Evolutionary conservation across 1,284 basidiomycete species (phyloP), one percentile per base, ranked within the genome.

Genomic region (Microbotryomycetes sp.): DNA sequence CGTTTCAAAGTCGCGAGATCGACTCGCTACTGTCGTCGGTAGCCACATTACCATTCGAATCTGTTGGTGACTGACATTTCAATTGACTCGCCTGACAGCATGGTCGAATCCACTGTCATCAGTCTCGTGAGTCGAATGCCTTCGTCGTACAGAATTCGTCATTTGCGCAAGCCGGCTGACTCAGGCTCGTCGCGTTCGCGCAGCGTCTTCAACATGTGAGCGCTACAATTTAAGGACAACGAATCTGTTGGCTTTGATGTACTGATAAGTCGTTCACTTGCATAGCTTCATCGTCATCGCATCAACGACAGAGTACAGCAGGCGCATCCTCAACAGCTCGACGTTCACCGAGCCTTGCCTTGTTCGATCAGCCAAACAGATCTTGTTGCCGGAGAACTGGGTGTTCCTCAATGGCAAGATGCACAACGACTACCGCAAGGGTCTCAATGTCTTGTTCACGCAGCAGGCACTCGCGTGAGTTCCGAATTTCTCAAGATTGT

Each of bases 201-300:
- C 63, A 69, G 68, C 72, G 92, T 97, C 3, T 97, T 97, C 80
- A 92, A 97, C 78, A 94, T 97, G 92, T 89, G 68, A 72, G 88
- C 7, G 51, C 15, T 42, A 25, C 16, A 1, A 23, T 28, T 42
- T 26, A 29, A 29, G 16, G 4, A 4, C 52, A 7, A 16, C 31
- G 23, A 50, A 12, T 22, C 49, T 15, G 49, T 50, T 50, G 15
- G 15, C 45, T 46, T n/a, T 46, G 15, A n/a, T 46, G 45, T n/a
- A n/a, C 49, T 50, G 22, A 50, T 9, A 9, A 23, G n/a, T 32
- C 42, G 30, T 23, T 16, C 49, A 9, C 14, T 19, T 1, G 12
- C 1, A n/a, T 70, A 96, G 92, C 72, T 97, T 96, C 78, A 96
- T 97, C 74, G 92, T 97, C 71, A 92, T 96, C 83, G 90, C 91